Evolutionary conservation across 306 rosid species (phyloP).

Genomic region (Ormosia emarginata): DNA sequence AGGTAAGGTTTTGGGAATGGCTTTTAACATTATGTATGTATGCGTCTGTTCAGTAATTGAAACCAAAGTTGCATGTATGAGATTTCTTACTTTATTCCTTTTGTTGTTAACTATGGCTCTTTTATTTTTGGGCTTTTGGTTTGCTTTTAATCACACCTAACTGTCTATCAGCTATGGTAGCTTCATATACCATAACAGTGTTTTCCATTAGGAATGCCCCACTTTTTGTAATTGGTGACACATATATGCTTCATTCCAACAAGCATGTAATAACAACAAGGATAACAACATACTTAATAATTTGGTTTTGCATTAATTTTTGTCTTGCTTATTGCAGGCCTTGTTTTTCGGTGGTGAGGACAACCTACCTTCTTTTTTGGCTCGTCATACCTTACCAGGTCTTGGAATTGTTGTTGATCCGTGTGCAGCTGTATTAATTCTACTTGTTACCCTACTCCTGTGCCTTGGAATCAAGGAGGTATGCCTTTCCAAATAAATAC

Average conservation of each 20-base stretch:
- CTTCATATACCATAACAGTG: not conserved
- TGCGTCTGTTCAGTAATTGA: not conserved
- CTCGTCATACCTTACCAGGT: constrained; percentile 58
- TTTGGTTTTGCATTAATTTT: not conserved
- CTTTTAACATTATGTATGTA: not conserved
- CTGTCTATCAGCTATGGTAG: not conserved
- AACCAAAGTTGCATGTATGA: not conserved
- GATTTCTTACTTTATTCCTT: not conserved
- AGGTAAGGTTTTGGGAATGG: not conserved
- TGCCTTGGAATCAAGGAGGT: constrained; percentile 77
- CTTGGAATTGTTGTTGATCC: constrained; percentile 72
- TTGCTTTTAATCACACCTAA: not conserved
- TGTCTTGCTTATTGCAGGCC: constrained; percentile 42
- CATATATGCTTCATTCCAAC: not conserved
- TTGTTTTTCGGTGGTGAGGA: constrained; percentile 63
- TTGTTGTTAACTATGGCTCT: not conserved
- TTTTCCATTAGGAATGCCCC: not conserved
- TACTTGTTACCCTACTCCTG: constrained; percentile 53
- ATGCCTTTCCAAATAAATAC: not conserved
- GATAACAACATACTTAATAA: not conserved
- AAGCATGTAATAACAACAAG: not conserved
- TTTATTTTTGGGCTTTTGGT: not conserved
- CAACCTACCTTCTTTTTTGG: constrained; percentile 50
- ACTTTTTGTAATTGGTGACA: not conserved
- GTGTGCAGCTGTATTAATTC: constrained; percentile 56